Conservation (phyloP, 345 rosid genomes). For the Lepidium didymum region DNA sequence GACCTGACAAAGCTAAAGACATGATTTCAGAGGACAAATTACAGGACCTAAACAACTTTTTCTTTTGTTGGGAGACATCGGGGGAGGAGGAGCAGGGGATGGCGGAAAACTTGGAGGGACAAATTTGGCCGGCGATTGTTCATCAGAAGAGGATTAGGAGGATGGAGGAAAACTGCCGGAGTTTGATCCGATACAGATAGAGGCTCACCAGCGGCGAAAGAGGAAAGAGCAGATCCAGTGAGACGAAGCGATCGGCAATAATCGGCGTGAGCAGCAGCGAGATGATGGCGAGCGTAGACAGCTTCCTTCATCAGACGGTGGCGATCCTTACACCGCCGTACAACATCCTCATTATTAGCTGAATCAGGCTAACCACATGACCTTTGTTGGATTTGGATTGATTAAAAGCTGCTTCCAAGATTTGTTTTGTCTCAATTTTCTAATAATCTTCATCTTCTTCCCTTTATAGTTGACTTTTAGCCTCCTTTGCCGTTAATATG, state of each 20-base stretch:
- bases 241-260: slow-evolving; percentile 80
- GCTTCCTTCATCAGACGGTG: slow-evolving; percentile 90
- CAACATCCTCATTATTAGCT: slow-evolving; percentile 91
- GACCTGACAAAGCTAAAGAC: neutral
- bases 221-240: slow-evolving; percentile 82
- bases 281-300: slow-evolving; percentile 73
- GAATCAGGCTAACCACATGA: too few relatives aligned
- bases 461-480: neutral
- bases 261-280: slow-evolving; percentile 88
- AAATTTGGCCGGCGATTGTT: slow-evolving; percentile 7
- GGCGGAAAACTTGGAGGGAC: slow-evolving; percentile 35
- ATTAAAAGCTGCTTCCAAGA: too few relatives aligned
- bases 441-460: too few relatives aligned
- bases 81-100: slow-evolving; percentile 40
- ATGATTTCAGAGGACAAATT: neutral
- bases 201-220: slow-evolving; percentile 70
- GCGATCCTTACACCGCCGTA: slow-evolving; percentile 85
- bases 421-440: too few relatives aligned
- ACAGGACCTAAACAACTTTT: neutral
- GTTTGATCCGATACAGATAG: slow-evolving; percentile 77
- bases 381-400: too few relatives aligned
- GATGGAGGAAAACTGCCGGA: slow-evolving; percentile 68
- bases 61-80: slow-evolving; percentile 44
- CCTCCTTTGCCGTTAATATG: slow-evolving; percentile 10
- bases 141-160: slow-evolving; percentile 17